Evolutionary conservation across 2,329 filamentous ascomycete species (phyloP).

Genomic region (Xylaria sp.): DNA sequence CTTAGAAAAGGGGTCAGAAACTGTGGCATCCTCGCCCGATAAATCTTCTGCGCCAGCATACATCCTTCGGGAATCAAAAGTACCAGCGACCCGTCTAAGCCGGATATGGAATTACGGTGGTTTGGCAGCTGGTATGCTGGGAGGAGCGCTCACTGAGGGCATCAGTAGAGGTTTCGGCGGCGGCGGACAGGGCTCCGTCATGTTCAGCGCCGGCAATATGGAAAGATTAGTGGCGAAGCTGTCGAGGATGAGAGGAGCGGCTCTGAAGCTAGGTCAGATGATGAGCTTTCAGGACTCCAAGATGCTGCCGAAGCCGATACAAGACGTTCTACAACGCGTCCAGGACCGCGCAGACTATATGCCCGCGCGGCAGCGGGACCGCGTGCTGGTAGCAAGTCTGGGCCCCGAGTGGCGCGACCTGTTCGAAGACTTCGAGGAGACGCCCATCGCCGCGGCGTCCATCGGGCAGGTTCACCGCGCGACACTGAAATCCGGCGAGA

Average conservation of each 20-base stretch:
- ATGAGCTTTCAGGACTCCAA: constrained; percentile 98
- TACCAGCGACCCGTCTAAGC: constrained; percentile 87
- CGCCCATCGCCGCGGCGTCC: constrained; percentile 92
- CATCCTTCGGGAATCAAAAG: constrained; percentile 85
- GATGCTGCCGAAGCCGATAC: constrained; percentile 87
- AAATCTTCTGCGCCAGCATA: constrained; percentile 57
- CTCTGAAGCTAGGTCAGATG: constrained; percentile 97
- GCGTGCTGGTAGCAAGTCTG: constrained; percentile 81
- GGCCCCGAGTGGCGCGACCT: constrained; percentile 86
- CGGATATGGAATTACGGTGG: constrained; percentile 95
- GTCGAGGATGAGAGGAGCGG: constrained; percentile 94
- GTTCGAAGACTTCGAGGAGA: constrained; percentile 86
- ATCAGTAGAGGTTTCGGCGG: constrained; percentile 82
- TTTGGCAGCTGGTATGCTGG: constrained; percentile 92
- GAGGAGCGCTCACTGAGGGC: constrained; percentile 87
- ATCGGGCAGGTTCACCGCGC: constrained; percentile 97
- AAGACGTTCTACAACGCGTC: constrained; percentile 90
- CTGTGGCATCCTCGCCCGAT: constrained; percentile 25
- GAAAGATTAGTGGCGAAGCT: constrained; percentile 92
- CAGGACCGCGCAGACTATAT: constrained; percentile 98
- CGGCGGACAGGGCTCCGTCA: constrained; percentile 74
- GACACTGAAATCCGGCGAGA: constrained; percentile 75
- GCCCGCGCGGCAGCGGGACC: constrained; percentile 91
- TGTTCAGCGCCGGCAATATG: constrained; percentile 91
- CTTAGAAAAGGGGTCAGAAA: constrained; percentile 14